Base-by-base conservation (phyloP, 78 protist genomes). In the Isochrysis galbana region DNA sequence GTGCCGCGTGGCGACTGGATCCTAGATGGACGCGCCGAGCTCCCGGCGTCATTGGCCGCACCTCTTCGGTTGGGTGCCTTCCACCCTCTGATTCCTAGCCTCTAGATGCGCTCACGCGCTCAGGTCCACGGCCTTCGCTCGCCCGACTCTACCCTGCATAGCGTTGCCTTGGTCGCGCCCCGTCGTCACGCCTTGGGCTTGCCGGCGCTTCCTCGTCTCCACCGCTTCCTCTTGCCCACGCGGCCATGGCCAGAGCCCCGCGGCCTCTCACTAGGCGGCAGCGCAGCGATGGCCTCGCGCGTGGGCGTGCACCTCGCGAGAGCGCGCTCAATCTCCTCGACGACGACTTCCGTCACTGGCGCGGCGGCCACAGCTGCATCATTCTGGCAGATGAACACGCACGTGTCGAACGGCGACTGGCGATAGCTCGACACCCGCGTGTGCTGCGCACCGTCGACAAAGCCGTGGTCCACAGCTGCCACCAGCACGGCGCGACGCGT, bases 391-490 rank as follows among this genome's bases (percentile, higher is more conserved):
- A 77, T 39, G 84, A 77, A 77, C 47, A 77, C 32, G 26, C 34
- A 1, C 19, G 84, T 39, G 47, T 77, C 84, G 46, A 39, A 26
- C 19, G 14, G 14, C 34, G 84, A 77, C 47, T 23, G 46, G 25
- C 84, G 84, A 10, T 14, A 34, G 11, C 44, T 5, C 41, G 11
- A n/a, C 29, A 3, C 14, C 10, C 47, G 84, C 34, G 36, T 10
- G 84, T 77, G 84, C 84, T 77, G 84, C 47, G 36, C 84, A 29
- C 84, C 84, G 46, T 77, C 84, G 84, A 77, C 46, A 46, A 23
- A 77, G 47, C 47, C 44, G 84, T 77, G 84, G n/a, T 36, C n/a
- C 32, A 1, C 44, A 0, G 34, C 34, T 0, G 1, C 84, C 34
- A 77, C 14, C 2, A 0, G 14, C 34, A 39, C 34, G n/a, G 21